Evolutionary conservation across 2,329 filamentous ascomycete species (phyloP).

Genomic region (Monilinia fructicola): DNA sequence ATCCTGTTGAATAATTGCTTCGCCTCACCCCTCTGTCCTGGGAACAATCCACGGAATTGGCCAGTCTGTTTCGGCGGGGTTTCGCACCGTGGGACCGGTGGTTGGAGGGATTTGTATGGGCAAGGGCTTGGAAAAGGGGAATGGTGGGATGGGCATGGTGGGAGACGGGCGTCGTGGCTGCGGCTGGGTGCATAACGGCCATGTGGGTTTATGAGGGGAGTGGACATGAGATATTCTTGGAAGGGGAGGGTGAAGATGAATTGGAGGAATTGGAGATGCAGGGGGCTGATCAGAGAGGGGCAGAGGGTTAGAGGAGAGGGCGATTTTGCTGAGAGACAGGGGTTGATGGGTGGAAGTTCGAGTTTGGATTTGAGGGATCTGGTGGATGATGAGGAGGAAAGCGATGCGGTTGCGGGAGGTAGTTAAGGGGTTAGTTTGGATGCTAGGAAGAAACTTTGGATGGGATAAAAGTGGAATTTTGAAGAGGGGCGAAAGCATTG

Average conservation of each 20-base stretch:
- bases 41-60: constrained; percentile 60
- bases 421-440: neutral
- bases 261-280: constrained; percentile 18
- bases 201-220: constrained; percentile 23
- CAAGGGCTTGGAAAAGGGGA: constrained; percentile 52
- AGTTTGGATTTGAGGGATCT: constrained; percentile 10
- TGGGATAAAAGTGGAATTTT: neutral
- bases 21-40: constrained; percentile 55
- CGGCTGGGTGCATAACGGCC: constrained; percentile 7
- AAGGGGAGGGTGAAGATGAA: constrained; percentile 3
- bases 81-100: constrained; percentile 56
- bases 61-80: constrained; percentile 54
- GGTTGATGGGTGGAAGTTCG: constrained; percentile 2
- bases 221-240: constrained; percentile 18
- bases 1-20: constrained; percentile 62
- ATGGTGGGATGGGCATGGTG: constrained; percentile 59
- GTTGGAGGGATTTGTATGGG: constrained; percentile 54
- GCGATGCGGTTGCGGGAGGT: constrained; percentile 34
- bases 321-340: neutral
- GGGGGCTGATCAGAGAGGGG: constrained; percentile 10
- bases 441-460: neutral
- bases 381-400: constrained; percentile 32
- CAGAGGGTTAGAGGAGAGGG: constrained; percentile 16
- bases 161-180: constrained; percentile 40
- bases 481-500: neutral